Percentiles rank a stretch among this genome's conserved stretches.
phyloP scores from a whole-genome alignment of 1,139 yeast species.

The Ogataea hybrid region DNA sequence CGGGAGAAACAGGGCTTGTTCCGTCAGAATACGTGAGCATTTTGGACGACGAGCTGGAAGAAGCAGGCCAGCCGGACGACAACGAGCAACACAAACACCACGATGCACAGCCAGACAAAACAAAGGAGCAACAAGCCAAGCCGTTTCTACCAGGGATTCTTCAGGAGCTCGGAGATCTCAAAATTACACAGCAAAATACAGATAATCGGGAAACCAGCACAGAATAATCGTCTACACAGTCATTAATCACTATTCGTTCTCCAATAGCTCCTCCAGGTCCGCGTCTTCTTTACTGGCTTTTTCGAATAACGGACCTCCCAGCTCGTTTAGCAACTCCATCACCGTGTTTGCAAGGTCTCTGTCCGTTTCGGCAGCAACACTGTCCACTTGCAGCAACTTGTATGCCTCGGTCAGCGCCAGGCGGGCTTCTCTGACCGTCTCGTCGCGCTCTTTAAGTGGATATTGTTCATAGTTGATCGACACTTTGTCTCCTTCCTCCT shows the following conservation, averaged over 20 bases:
- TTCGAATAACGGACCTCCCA: conserved; percentile 54
- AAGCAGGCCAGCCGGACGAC: too few relatives aligned
- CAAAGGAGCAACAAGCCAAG: conserved; percentile 32
- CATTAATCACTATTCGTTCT: conserved; percentile 14
- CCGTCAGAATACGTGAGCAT: conserved; percentile 84
- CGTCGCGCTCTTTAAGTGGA: conserved; percentile 34
- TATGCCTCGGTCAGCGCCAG: conserved; percentile 56
- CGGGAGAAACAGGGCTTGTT: conserved; percentile 86
- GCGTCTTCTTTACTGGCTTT: conserved; percentile 31
- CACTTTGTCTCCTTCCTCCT: conserved; percentile 29
- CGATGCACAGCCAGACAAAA: too few relatives aligned
- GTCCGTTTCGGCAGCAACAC: conserved; percentile 49
- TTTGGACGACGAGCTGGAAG: conserved; percentile 9
- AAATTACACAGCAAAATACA: background rate
- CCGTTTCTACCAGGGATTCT: conserved; percentile 47
- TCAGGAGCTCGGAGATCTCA: conserved; percentile 24
- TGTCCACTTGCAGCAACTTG: conserved; percentile 42
- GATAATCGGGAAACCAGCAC: background rate
- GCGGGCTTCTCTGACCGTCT: conserved; percentile 45
- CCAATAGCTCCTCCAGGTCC: conserved; percentile 41
- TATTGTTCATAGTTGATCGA: conserved; percentile 51
- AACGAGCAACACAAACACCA: too few relatives aligned
- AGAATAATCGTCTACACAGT: background rate
- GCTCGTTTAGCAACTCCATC: conserved; percentile 44
- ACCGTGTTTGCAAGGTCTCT: conserved; percentile 57